Percentiles rank a stretch among this genome's conserved stretches.
Conservation (phyloP, 352 stramenopile genomes). For the Pythium myriotylum region DNA sequence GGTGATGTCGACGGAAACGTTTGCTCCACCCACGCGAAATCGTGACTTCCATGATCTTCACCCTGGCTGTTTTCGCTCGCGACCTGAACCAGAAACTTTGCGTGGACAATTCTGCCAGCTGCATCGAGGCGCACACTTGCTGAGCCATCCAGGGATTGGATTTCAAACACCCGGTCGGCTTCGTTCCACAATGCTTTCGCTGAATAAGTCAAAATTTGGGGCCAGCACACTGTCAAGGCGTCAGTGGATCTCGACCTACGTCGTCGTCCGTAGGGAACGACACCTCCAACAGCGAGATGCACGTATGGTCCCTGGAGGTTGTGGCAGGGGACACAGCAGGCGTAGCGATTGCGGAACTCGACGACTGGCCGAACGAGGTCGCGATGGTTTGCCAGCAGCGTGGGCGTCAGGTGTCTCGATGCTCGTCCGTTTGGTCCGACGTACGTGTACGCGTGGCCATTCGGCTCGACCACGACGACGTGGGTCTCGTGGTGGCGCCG, state of each 20-base stretch:
- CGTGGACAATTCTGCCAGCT: constrained; percentile 18
- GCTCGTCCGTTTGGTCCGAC: constrained; percentile 47
- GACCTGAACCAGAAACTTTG: constrained; percentile 16
- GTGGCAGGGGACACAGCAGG: constrained; percentile 15
- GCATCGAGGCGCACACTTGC: constrained; percentile 34
- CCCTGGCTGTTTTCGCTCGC: constrained; percentile 25
- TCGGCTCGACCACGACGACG: constrained; percentile 61
- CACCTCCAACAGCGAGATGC: constrained; percentile 19
- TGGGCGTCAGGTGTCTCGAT: constrained; percentile 63
- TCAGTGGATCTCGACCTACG: not conserved
- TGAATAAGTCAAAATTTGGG: constrained; percentile 22
- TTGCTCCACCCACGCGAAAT: constrained; percentile 40
- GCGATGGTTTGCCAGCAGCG: constrained; percentile 48
- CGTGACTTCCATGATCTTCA: constrained; percentile 13
- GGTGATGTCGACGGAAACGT: constrained; percentile 37
- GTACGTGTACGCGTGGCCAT: constrained; percentile 62
- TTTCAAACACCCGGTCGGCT: constrained; percentile 42
- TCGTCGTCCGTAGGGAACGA: not conserved
- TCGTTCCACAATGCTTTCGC: constrained; percentile 36
- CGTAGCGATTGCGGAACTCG: constrained; percentile 58
- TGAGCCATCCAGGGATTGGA: constrained; percentile 69
- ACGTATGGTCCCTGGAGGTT: constrained; percentile 43
- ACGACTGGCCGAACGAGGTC: constrained; percentile 45
- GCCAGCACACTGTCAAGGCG: constrained; percentile 16
- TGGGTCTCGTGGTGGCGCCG: constrained; percentile 52